phyloP scores from a whole-genome alignment of 352 stramenopile genomes.

The Pythium aphanidermatum region DNA sequence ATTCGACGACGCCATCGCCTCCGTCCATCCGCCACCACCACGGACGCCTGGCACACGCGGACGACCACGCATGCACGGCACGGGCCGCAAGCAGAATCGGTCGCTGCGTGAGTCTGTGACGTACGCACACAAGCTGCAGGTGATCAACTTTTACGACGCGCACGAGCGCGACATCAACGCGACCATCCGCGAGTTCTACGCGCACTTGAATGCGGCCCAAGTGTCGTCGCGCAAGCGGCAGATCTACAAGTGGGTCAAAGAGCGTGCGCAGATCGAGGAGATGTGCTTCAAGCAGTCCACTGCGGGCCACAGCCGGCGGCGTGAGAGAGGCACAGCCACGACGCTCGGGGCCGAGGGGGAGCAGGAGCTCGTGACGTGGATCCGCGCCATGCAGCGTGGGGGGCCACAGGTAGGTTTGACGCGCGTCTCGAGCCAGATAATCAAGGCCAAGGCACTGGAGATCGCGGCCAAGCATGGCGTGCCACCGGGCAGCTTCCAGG shows the following conservation, averaged over 20 bases:
- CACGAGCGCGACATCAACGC: constrained; percentile 32
- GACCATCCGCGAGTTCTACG: constrained; percentile 30
- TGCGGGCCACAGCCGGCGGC: constrained; percentile 24
- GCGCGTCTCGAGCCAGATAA: constrained; percentile 20
- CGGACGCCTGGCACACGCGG: constrained; percentile 4
- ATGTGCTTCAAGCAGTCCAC: constrained; percentile 39
- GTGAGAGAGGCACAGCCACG: constrained; percentile 31
- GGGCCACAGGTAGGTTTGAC: constrained; percentile 1
- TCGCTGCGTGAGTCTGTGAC: constrained; percentile 30
- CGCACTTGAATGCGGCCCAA: constrained; percentile 11
- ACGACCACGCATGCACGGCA: constrained; percentile 20
- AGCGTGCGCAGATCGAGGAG: constrained; percentile 22
- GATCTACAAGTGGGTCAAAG: constrained; percentile 44
- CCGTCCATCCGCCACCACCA: not conserved
- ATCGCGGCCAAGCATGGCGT: constrained; percentile 32
- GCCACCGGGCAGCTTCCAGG: constrained; percentile 28
- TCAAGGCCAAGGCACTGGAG: constrained; percentile 28
- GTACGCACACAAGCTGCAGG: constrained; percentile 33
- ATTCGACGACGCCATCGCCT: no score
- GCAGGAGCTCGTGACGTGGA: constrained; percentile 30
- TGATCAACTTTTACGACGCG: constrained; percentile 36
- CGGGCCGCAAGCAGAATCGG: constrained; percentile 24
- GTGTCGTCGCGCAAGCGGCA: constrained; percentile 36
- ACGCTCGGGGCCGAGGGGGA: constrained; percentile 26
- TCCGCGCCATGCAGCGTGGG: constrained; percentile 12